Conservation (phyloP, 2,329 filamentous ascomycete genomes). For the Cordyceps pruinosa region DNA sequence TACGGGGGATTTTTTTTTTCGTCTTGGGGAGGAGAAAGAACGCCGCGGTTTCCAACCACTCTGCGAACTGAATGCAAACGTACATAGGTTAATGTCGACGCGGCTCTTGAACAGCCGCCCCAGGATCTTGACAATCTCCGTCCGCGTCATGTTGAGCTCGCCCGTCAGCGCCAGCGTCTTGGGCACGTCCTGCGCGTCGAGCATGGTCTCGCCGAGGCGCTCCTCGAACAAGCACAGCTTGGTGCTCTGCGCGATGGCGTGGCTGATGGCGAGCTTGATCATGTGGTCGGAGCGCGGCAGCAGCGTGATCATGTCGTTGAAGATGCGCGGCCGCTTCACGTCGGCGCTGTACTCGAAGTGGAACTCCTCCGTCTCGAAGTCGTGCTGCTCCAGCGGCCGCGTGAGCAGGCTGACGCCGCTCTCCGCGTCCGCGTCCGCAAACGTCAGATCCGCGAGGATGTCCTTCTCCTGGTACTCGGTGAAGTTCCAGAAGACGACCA, state of each 20-base stretch:
- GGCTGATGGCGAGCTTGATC: constrained; percentile 96
- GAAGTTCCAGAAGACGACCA: constrained; percentile 99
- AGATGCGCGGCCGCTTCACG: constrained; percentile 82
- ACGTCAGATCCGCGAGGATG: constrained; percentile 88
- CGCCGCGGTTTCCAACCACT: too few species aligned
- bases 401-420: constrained; percentile 62
- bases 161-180: constrained; percentile 84
- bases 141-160: constrained; percentile 81
- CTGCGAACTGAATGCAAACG: constrained; percentile 36
- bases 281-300: constrained; percentile 89
- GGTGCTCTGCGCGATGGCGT: constrained; percentile 94
- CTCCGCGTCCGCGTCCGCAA: constrained; percentile 65
- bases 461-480: constrained; percentile 94
- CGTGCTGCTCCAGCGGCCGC: constrained; percentile 74
- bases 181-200: constrained; percentile 85
- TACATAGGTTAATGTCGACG: constrained; percentile 96
- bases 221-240: constrained; percentile 96
- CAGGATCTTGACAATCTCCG: constrained; percentile 86
- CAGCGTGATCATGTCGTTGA: constrained; percentile 98
- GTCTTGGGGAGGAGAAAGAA: too few species aligned
- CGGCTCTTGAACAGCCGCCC: constrained; percentile 87
- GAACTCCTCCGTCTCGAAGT: constrained; percentile 97
- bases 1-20: too few species aligned
- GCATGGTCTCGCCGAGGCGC: constrained; percentile 90
- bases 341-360: constrained; percentile 93